phyloP scores from a whole-genome alignment of 352 stramenopile species.

The Phytophthora cajani region DNA sequence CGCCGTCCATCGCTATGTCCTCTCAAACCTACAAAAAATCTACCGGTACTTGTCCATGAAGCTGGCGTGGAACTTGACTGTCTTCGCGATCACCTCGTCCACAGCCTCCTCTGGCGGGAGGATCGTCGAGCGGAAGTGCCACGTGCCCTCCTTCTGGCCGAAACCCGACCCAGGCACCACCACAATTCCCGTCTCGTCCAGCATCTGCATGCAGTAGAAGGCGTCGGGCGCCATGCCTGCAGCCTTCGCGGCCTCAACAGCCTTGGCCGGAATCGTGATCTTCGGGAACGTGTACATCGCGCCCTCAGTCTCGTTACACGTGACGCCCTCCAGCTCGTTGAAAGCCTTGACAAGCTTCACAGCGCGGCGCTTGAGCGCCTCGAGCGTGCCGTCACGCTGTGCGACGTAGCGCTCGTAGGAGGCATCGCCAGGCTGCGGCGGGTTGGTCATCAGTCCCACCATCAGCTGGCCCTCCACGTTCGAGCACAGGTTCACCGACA shows the following conservation, averaged over 20 bases:
- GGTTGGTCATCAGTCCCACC: conserved; percentile 98
- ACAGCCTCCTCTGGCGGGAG: conserved; percentile 97
- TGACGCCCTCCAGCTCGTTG: conserved; percentile 96
- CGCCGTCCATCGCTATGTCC: background rate
- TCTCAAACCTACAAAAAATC: background rate
- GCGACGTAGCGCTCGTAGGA: conserved; percentile 92
- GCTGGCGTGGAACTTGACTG: conserved; percentile 93
- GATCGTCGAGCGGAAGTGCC: conserved; percentile 99
- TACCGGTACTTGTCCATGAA: conserved; percentile 96
- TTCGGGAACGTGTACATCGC: conserved; percentile 99
- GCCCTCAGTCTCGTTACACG: conserved; percentile 96
- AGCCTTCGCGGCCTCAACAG: conserved; percentile 81
- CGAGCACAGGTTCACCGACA: conserved; percentile 96
- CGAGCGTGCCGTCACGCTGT: conserved; percentile 93
- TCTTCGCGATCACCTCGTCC: conserved; percentile 94
- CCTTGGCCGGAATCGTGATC: conserved; percentile 91
- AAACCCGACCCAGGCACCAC: conserved; percentile 98
- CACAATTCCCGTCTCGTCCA: conserved; percentile 97
- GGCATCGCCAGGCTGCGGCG: conserved; percentile 88
- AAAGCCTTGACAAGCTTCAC: conserved; percentile 94
- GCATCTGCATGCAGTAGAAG: conserved; percentile 97
- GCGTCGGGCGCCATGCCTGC: conserved; percentile 91
- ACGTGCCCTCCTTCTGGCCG: conserved; percentile 95
- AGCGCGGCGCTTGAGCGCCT: conserved; percentile 94
- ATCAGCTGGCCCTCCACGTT: conserved; percentile 98